Conservation (phyloP, 2,329 filamentous ascomycete species). For the Colletotrichum phormii region DNA sequence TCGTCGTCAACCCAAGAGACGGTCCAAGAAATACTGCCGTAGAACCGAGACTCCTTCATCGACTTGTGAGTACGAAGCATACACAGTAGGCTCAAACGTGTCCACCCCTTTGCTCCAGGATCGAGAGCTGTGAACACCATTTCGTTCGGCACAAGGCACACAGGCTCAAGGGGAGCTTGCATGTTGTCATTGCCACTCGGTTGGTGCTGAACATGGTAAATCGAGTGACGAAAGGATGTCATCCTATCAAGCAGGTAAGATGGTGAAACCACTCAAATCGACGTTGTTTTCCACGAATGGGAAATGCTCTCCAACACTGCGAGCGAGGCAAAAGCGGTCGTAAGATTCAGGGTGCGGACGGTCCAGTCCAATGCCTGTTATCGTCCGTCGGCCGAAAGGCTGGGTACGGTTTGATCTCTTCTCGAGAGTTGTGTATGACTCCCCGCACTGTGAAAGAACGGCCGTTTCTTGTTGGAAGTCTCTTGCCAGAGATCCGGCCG, state of each 20-base stretch:
- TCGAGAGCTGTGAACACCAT: background rate
- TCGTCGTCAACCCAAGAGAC: background rate
- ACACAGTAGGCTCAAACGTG: background rate
- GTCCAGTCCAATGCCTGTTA: background rate
- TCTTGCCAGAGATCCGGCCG: background rate
- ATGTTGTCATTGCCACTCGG: background rate
- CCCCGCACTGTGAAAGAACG: slow-evolving; percentile 1
- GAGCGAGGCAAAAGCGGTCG: background rate
- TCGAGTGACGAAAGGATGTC: background rate
- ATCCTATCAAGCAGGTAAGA: background rate
- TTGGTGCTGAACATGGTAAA: background rate
- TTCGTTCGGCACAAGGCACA: no score
- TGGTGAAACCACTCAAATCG: slow-evolving; percentile 14
- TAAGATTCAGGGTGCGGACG: background rate
- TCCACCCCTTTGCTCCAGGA: background rate
- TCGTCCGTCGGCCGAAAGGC: background rate
- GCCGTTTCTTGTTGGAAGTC: slow-evolving; percentile 9
- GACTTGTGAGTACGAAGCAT: background rate
- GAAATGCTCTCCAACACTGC: background rate
- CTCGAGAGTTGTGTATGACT: background rate
- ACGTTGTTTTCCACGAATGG: slow-evolving; percentile 21
- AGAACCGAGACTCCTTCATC: background rate
- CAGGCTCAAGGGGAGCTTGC: background rate
- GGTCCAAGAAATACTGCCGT: background rate
- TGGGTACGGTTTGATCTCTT: background rate